Evolutionary conservation across 257 asterid genomes (phyloP), one percentile per base, ranked within the genome.

Genomic region (Solanum dulcamara): DNA sequence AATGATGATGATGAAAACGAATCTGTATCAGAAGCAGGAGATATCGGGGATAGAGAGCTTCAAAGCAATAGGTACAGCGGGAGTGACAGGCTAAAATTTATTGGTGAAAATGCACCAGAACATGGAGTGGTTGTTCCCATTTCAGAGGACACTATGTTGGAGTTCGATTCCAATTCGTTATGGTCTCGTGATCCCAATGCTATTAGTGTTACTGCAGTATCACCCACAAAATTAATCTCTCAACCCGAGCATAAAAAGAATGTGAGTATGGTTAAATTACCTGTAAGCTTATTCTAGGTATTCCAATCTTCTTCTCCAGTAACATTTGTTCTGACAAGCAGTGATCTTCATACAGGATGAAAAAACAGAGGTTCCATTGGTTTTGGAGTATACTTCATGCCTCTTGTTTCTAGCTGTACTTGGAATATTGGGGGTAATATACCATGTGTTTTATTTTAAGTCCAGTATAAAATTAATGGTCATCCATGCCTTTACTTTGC

Each of bases 11-110:
- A 7, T 28, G 98, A 92, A 83, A 89, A 84, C 20, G 96, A 92
- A 67, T 85, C 91, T 4, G 97, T 92, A 24, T 96, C 99, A 0
- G 98, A 94, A 89, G 96, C 96, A 8, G 98, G 99, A 66, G 98
- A 96, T 91, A 95, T 95, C n/a, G 98, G 99, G 33, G 97, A 94
- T 42, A 81, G 98, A 46, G 96, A 94, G 5, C 92, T 94, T 85
- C 90, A 88, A 59, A 89, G 97, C 89, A 89, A 81, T 22, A 91
- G 97, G 83, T 86, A 30, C 84, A 88, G 93, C 74, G 84, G 80
- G 67, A 91, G 98, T 84, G 89, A 93, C 44, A 88, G 92, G 84
- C 87, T 88, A 24, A 85, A 50, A 24, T 89, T 94, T 26, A 91
- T 93, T 13, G 83, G 72, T 46, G 95, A 93, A 20, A 80, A 85